phyloP scores from a whole-genome alignment of 169 alveolate genomes.

The Eimeria falciformis region DNA sequence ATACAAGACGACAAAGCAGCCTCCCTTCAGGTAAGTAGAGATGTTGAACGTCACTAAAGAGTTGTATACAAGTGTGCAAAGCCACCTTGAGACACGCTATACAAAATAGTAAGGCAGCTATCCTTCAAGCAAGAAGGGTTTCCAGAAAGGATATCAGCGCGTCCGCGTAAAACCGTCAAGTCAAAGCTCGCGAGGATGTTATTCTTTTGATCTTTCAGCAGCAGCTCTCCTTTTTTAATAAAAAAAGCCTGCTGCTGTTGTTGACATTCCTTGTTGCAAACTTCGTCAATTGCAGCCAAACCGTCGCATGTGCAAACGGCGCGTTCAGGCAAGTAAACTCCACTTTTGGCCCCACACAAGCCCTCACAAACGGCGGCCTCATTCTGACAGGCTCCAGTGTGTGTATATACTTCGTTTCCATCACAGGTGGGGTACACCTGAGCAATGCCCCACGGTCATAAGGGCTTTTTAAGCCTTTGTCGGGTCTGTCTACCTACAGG shows the following conservation, averaged over 20 bases:
- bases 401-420: conserved; percentile 22
- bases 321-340: conserved; percentile 26
- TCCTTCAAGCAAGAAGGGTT: neutral
- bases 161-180: conserved; percentile 14
- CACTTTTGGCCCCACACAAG: conserved; percentile 50
- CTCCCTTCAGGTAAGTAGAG: no score
- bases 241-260: conserved; percentile 5
- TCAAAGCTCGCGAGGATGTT: neutral
- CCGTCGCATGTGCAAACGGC: conserved; percentile 36
- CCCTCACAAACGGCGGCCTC: conserved; percentile 25
- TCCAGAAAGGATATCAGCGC: conserved; percentile 39
- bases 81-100: conserved; percentile 1
- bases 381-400: conserved; percentile 27
- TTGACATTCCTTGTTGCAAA: conserved; percentile 21
- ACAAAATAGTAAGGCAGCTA: conserved; percentile 3
- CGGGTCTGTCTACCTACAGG: no score
- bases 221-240: neutral
- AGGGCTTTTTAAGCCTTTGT: no score
- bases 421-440: conserved; percentile 52
- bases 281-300: neutral
- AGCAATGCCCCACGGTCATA: no score
- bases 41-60: no score
- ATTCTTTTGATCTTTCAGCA: neutral
- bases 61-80: no score
- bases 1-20: no score